Evolutionary conservation across 164 flowering plant genomes (phyloP), one percentile per base, ranked within the genome.

Genomic region (Dillenia suffruticosa): DNA sequence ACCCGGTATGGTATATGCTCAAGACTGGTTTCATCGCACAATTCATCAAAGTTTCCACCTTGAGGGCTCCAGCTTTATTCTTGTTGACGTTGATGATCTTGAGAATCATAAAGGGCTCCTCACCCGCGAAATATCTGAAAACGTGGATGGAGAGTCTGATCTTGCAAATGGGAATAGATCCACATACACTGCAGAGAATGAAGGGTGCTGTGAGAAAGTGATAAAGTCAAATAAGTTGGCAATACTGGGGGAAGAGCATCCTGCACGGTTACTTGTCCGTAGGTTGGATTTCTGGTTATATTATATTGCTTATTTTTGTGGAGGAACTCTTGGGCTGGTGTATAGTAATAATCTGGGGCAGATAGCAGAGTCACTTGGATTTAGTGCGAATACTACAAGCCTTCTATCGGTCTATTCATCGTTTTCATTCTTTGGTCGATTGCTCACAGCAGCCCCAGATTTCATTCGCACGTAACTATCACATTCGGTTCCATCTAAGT

Each of bases 271-370:
- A 64, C 83, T 94, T 12, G 64, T 94, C 8, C 62, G 73, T 0
- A 74, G 95, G 62, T 56, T 79, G 64, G 99, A 94, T 58, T 94
- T 94, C 73, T 94, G 99, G 99, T 66, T 94, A 1, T 94, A 94
- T 74, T 94, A 81, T 62, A 2, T 82, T 52, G 89, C 90, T 0
- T 91, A 94, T 48, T 84, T 94, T 52, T 89, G 97, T 67, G 99
- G 97, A n/a, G 99, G 91, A 1, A 94, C 99, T 1, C 77, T 94
- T 57, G 99, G 99, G n/a, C 68, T 94, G 26, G 97, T 94, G 2
- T 91, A 91, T 68, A 91, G 97, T 58, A 94, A 94, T 75, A 94
- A 91, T 68, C 71, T 94, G 12, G 99, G 97, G 1, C 97, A 94
- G 81, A 88, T 94, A 47, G 84, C 97, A 1, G 88, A 91, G 70